phyloP scores from a whole-genome alignment of 805 yeast species.

The Suhomyces sp. region DNA sequence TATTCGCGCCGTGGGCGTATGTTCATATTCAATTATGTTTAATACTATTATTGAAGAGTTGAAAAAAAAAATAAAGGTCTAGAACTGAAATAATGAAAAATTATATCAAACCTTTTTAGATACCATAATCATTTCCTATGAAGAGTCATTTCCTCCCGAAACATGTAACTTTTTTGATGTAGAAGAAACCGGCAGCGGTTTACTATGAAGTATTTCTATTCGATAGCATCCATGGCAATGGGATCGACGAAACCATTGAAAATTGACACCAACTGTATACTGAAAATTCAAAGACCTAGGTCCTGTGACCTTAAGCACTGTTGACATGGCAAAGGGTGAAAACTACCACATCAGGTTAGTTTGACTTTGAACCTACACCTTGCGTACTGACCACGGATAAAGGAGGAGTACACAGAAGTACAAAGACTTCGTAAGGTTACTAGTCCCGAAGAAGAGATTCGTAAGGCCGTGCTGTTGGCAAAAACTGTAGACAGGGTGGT shows the following conservation, averaged over 20 bases:
- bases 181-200: conserved; percentile 21
- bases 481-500: conserved; percentile 51
- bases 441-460: conserved; percentile 20
- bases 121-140: background rate
- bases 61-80: background rate
- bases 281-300: no score
- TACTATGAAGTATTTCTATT: conserved; percentile 46
- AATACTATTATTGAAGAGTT: background rate
- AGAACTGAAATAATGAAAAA: background rate
- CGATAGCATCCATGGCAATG: conserved; percentile 39
- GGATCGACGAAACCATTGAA: conserved; percentile 23
- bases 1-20: background rate
- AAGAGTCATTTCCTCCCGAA: background rate
- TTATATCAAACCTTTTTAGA: background rate
- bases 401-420: conserved; percentile 25
- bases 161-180: conserved; percentile 1
- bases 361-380: conserved; percentile 46
- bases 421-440: conserved; percentile 22
- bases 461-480: conserved; percentile 48
- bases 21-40: background rate
- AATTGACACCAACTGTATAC: background rate
- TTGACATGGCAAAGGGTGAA: conserved; percentile 42
- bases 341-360: conserved; percentile 47
- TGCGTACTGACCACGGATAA: conserved; percentile 15
- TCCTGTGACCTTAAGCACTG: no score